Conservation (phyloP, 2,329 filamentous ascomycete species). For the Chrysoporthe deuterocubensis region DNA sequence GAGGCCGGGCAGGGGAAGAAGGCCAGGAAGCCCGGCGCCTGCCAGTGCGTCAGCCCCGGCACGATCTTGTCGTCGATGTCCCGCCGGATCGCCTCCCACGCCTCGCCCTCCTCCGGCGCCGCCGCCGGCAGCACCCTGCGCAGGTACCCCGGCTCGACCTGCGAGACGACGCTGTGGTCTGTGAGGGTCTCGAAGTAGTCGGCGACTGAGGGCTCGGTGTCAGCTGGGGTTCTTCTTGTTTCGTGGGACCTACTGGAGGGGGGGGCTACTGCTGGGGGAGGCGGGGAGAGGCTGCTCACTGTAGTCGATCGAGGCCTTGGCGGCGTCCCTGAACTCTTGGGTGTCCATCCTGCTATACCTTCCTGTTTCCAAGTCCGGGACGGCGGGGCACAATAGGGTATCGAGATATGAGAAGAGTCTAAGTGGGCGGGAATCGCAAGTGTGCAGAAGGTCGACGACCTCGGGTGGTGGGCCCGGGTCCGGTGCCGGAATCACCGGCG, state of each 20-base stretch:
- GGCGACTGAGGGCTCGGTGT: slow-evolving; percentile 61
- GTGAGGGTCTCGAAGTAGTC: slow-evolving; percentile 80
- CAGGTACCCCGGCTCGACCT: slow-evolving; percentile 84
- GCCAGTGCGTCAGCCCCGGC: slow-evolving; percentile 91
- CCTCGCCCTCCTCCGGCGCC: slow-evolving; percentile 68
- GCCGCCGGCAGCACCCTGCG: slow-evolving; percentile 73
- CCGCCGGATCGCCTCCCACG: slow-evolving; percentile 78
- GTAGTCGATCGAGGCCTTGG: slow-evolving; percentile 78
- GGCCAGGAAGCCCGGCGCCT: slow-evolving; percentile 92
- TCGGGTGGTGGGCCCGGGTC: too few species aligned
- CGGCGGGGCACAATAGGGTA: too few species aligned
- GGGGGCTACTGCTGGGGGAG: slow-evolving; percentile 1
- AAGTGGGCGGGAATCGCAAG: too few species aligned
- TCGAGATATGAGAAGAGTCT: too few species aligned
- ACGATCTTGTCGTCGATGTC: slow-evolving; percentile 88
- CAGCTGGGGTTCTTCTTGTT: slow-evolving; percentile 10
- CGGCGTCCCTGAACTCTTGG: slow-evolving; percentile 76
- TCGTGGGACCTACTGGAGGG: slow-evolving; percentile 18
- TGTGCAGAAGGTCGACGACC: too few species aligned
- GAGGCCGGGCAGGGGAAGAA: slow-evolving; percentile 87
- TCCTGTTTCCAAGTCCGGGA: neutral
- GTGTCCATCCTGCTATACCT: slow-evolving; percentile 66
- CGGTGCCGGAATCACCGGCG: too few species aligned
- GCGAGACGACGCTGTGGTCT: slow-evolving; percentile 72
- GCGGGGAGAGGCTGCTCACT: slow-evolving; percentile 58